A percentile compares a stretch with the other conserved stretches of the same genome.
Conservation (phyloP, 768 basidiomycete genomes). For the Trametes cubensis region DNA sequence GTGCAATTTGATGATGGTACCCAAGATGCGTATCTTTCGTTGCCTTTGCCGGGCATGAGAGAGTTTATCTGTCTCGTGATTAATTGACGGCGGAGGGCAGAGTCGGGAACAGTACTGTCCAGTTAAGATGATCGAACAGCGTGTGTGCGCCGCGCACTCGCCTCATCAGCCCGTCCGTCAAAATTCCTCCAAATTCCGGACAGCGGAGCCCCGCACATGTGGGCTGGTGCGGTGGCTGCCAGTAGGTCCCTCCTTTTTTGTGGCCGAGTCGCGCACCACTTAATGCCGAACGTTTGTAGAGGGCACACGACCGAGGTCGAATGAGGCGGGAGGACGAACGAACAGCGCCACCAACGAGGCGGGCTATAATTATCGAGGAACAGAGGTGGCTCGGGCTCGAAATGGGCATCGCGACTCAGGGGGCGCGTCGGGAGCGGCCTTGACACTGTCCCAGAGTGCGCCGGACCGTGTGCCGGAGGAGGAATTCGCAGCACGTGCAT, state of each 20-base stretch:
- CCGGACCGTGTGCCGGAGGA: background rate
- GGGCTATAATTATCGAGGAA: constrained; percentile 3
- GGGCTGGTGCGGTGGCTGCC: background rate
- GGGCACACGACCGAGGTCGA: background rate
- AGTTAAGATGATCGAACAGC: background rate
- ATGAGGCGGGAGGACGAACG: background rate
- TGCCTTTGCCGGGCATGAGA: background rate
- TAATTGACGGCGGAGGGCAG: background rate
- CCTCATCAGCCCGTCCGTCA: background rate
- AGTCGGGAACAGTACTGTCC: background rate
- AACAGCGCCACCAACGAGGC: constrained; percentile 2
- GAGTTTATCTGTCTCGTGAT: background rate
- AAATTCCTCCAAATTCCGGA: background rate
- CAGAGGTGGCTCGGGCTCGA: background rate
- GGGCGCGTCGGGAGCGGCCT: background rate
- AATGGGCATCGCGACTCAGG: background rate
- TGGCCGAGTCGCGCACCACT: background rate
- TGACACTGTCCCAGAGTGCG: background rate
- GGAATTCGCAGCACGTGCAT: constrained; percentile 9
- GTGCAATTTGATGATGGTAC: background rate
- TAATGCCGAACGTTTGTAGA: background rate
- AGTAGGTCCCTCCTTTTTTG: background rate
- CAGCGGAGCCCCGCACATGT: background rate
- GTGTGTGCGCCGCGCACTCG: background rate
- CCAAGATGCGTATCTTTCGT: background rate